Evolutionary conservation across 805 yeast species (phyloP).

Genomic region (Metschnikowia matae): DNA sequence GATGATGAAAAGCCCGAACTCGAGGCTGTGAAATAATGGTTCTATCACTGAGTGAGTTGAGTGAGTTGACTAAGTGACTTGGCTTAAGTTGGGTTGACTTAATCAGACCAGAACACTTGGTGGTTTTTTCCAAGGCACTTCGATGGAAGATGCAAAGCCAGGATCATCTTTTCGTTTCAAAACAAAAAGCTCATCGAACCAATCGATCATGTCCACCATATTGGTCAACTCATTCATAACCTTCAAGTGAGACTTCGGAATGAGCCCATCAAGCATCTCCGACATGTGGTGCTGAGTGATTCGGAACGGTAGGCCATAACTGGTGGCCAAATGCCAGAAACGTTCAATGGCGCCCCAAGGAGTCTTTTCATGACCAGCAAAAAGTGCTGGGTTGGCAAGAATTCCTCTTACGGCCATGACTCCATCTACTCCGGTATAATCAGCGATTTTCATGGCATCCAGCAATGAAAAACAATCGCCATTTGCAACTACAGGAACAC

Average conservation of each 20-base stretch:
- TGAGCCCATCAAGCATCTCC: slow-evolving; percentile 70
- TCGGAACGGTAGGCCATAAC: slow-evolving; percentile 82
- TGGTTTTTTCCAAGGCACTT: slow-evolving; percentile 26
- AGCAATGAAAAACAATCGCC: slow-evolving; percentile 81
- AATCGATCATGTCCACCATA: slow-evolving; percentile 67
- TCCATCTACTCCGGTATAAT: slow-evolving; percentile 77
- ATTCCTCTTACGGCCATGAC: slow-evolving; percentile 95
- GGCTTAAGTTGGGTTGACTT: too few species aligned
- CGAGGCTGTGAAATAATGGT: neutral
- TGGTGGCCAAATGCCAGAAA: slow-evolving; percentile 73
- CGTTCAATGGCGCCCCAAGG: slow-evolving; percentile 91
- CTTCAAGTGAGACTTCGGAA: slow-evolving; percentile 29
- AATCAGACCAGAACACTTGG: too few species aligned
- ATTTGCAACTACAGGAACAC: slow-evolving; percentile 88
- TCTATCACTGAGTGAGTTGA: too few species aligned
- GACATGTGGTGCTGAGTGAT: slow-evolving; percentile 82
- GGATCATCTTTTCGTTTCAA: slow-evolving; percentile 63
- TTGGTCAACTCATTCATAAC: slow-evolving; percentile 60
- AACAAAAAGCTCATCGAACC: slow-evolving; percentile 70
- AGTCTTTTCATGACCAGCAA: slow-evolving; percentile 65
- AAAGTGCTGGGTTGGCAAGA: slow-evolving; percentile 80
- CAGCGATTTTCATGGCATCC: slow-evolving; percentile 62
- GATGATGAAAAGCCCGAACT: slow-evolving; percentile 4
- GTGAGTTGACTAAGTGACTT: too few species aligned
- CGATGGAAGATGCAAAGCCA: slow-evolving; percentile 58